These are phyloP conservation scores for Lentinula aciculospora DNA, from an alignment of 768 basidiomycete genomes.

Conservation along the genomic window DNA sequence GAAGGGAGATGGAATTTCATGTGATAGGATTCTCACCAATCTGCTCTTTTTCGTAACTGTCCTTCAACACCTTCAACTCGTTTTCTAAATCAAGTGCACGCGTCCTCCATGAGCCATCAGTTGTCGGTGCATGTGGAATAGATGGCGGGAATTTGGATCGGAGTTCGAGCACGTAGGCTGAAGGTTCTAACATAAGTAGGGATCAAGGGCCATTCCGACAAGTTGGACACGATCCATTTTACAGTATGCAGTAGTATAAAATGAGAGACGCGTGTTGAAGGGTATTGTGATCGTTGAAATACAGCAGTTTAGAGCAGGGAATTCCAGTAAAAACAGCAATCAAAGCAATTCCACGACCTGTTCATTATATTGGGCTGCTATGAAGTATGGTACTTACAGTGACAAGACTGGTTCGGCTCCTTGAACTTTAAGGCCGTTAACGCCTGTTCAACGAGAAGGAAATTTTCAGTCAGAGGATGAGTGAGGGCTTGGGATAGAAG, in stretches of 20 bases:
- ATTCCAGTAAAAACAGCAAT: too few species aligned
- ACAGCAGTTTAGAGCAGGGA: too few species aligned
- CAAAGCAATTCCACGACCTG: too few species aligned
- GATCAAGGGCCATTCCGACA: too few species aligned
- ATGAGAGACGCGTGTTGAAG: neutral
- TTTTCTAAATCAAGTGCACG: slow-evolving; percentile 37
- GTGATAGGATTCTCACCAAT: slow-evolving; percentile 27
- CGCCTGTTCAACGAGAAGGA: slow-evolving; percentile 23
- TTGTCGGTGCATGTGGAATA: slow-evolving; percentile 12
- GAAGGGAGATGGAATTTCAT: neutral
- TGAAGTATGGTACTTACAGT: slow-evolving; percentile 24
- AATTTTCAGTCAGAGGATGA: neutral
- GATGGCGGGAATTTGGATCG: slow-evolving; percentile 26
- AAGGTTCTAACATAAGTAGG: neutral
- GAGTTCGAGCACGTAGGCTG: slow-evolving; percentile 43
- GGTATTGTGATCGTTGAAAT: neutral
- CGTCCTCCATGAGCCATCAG: slow-evolving; percentile 30
- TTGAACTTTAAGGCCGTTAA: slow-evolving; percentile 40
- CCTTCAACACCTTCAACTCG: slow-evolving; percentile 29
- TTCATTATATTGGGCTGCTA: too few species aligned
- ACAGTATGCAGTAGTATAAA: neutral
- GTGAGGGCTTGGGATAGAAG: neutral
- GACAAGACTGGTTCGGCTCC: slow-evolving; percentile 32
- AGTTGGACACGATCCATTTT: too few species aligned
- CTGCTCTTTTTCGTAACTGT: slow-evolving; percentile 34